Conservation (phyloP, 176 grass and related monocot genomes). For the Ananas comosus region DNA sequence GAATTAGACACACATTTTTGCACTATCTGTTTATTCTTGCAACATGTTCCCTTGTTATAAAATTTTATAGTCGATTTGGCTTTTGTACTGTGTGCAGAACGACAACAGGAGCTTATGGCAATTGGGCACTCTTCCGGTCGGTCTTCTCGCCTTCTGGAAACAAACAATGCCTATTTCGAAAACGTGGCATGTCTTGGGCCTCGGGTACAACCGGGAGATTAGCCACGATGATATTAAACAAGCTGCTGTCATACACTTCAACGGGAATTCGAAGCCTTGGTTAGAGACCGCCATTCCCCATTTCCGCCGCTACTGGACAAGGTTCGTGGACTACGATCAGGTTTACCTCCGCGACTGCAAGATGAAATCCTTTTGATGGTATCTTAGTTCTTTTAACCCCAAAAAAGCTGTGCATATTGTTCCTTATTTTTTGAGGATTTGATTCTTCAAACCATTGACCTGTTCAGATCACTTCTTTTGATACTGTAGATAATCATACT, state of each 20-base stretch:
- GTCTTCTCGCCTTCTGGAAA: background rate
- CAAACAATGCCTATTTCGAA: background rate
- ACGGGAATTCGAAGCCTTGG: conserved; percentile 2
- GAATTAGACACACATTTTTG: no score
- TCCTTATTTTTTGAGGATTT: background rate
- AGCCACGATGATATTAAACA: background rate
- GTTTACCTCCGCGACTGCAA: conserved; percentile 4
- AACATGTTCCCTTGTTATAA: no score
- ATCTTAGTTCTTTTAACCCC: background rate
- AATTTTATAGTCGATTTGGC: no score
- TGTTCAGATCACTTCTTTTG: background rate
- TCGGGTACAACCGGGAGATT: background rate
- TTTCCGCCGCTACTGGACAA: background rate
- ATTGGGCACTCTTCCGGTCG: background rate
- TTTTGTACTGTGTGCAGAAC: background rate
- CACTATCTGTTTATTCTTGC: no score
- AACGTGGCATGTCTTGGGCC: conserved; percentile 8
- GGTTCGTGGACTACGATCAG: background rate
- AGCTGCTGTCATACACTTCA: conserved; percentile 11
- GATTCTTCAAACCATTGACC: background rate
- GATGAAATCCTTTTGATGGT: conserved; percentile 4
- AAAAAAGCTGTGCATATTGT: background rate
- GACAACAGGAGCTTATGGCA: background rate
- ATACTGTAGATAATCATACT: background rate
- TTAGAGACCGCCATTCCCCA: background rate